Conservation (phyloP, 202 grass and related monocot genomes). For the Setaria viridis region DNA sequence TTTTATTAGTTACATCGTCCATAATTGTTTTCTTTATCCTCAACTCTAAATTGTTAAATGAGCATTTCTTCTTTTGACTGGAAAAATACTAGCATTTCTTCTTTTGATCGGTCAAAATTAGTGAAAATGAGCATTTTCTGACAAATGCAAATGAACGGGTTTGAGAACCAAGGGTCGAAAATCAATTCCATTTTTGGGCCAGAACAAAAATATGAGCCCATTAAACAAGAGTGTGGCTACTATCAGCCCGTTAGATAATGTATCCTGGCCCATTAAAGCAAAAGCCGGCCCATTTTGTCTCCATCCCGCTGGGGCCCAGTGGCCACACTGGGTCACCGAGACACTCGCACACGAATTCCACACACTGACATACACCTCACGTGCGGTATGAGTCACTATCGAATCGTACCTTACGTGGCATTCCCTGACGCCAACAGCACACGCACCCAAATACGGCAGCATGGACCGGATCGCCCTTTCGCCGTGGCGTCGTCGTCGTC, state of each 20-base stretch:
- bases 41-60: not conserved
- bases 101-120: not conserved
- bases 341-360: not conserved
- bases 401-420: not conserved
- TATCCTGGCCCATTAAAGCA: not conserved
- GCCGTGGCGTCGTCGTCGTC: not conserved
- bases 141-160: too few species aligned
- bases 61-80: not conserved
- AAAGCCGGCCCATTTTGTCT: not conserved
- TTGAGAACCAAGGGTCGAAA: too few species aligned
- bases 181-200: not conserved
- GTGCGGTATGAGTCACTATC: not conserved
- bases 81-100: not conserved
- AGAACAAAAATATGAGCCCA: not conserved
- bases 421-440: not conserved
- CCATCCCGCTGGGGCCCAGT: not conserved
- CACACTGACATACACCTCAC: not conserved
- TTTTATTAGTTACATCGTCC: not conserved
- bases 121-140: not conserved
- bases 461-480: not conserved
- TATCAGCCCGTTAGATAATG: not conserved
- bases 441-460: not conserved
- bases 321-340: not conserved
- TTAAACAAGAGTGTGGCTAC: not conserved
- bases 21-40: not conserved